Evolutionary conservation across 768 basidiomycete genomes (phyloP), one percentile per base, ranked within the genome.

Genomic region (Lactarius hengduanensis): DNA sequence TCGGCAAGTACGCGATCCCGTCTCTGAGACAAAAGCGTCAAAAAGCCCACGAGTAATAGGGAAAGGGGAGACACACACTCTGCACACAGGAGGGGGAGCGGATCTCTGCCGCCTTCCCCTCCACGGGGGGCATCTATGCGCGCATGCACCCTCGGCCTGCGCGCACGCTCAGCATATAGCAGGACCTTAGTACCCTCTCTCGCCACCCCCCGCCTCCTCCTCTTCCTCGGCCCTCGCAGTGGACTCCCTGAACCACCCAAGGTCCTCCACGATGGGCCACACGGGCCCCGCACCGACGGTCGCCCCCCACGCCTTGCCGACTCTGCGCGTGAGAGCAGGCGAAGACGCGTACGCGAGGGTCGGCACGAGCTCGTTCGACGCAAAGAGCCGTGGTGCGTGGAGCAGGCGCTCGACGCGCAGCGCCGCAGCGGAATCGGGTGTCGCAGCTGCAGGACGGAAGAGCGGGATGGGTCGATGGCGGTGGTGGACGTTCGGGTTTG

Each of bases 261-360:
- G 76, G 69, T 94, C 92, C 72, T 94, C 92, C 53, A 83, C 76
- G 41, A 92, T 75, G 65, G 92, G 88, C 91, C 91, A 94, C 7
- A 91, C 71, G 1, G 91, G 90, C 0, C 92, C 92, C 3, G 84
- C 74, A 4, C 91, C 90, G 16, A 90, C 83, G 69, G 90, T 91
- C 71, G 83, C 86, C 0, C 88, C 86, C 88, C 87, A 90, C 0
- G 88, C 80, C 71, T 86, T 90, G 71, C 81, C 86, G 10, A 89
- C 76, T n/a, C 88, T 80, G 59, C 83, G 82, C 1, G 79, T 80
- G 47, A 88, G 76, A 36, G 77, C 78, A 1, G 77, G 65, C 59
- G 78, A 78, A 57, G 82, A 74, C 0, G 85, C 86, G 73, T 86
- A 85, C 59, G 81, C 82, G 65, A 86, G 86, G 15, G 89, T 89